Evolutionary conservation across 768 basidiomycete genomes (phyloP).

Genomic region (Tricholoma terreum): DNA sequence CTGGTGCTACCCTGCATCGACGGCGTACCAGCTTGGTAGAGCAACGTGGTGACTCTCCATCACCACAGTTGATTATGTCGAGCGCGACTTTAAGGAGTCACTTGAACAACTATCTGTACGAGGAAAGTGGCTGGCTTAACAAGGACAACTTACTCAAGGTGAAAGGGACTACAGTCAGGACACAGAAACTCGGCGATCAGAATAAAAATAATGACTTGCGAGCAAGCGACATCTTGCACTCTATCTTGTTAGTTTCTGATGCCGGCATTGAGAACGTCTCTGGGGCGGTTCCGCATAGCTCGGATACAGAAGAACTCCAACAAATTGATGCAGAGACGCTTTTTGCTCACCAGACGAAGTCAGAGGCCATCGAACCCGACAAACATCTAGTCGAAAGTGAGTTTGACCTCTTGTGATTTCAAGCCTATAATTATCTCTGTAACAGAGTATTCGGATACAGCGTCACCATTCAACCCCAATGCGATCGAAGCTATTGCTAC

Average conservation of each 20-base stretch:
- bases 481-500: conserved; percentile 67
- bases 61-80: conserved; percentile 63
- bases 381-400: conserved; percentile 21
- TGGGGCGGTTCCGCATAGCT: conserved; percentile 33
- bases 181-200: not conserved
- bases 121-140: conserved; percentile 58
- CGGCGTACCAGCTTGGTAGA: conserved; percentile 13
- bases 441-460: conserved; percentile 42
- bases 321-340: conserved; percentile 16
- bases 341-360: conserved; percentile 11
- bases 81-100: conserved; percentile 68
- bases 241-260: conserved; percentile 59
- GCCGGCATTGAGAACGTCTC: conserved; percentile 55
- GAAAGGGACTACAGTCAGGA: conserved; percentile 20
- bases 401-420: conserved; percentile 5
- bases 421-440: conserved; percentile 10
- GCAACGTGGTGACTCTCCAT: conserved; percentile 3
- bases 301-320: conserved; percentile 1
- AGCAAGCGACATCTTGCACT: conserved; percentile 39
- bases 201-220: conserved; percentile 13
- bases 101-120: conserved; percentile 50
- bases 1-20: conserved; percentile 14
- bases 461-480: conserved; percentile 53
- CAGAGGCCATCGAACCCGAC: conserved; percentile 15
- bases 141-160: conserved; percentile 40